phyloP scores from a whole-genome alignment of 495 filamentous ascomycete genomes.

The Penicillium longicatenatum region DNA sequence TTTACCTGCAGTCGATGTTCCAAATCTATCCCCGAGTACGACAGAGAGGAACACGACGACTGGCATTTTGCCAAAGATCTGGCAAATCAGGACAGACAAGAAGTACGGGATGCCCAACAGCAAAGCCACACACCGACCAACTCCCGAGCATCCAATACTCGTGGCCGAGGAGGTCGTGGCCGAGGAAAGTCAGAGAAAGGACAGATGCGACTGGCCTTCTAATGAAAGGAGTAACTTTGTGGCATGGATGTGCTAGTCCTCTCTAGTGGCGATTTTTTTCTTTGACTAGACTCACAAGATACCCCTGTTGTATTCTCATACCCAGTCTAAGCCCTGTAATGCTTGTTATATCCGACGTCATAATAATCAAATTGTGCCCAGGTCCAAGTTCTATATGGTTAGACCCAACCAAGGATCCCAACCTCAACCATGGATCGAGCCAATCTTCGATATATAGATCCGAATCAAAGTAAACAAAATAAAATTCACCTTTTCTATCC shows the following conservation, averaged over 20 bases:
- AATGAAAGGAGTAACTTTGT: slow-evolving; percentile 7
- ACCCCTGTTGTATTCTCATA: not conserved
- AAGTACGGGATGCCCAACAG: slow-evolving; percentile 28
- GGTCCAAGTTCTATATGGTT: not conserved
- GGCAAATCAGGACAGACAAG: slow-evolving; percentile 59
- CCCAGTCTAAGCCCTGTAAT: not conserved
- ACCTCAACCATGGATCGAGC: not conserved
- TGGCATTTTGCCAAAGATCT: slow-evolving; percentile 96
- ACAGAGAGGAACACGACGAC: slow-evolving; percentile 79
- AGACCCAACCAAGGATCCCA: not conserved
- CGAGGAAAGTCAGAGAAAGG: slow-evolving; percentile 68
- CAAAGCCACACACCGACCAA: slow-evolving; percentile 20
- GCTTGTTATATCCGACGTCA: not conserved
- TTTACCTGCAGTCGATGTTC: slow-evolving; percentile 67
- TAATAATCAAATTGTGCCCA: not conserved
- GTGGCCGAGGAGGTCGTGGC: slow-evolving; percentile 34
- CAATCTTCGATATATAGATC: not conserved
- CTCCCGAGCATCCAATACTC: slow-evolving; percentile 27
- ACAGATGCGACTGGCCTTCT: slow-evolving; percentile 71
- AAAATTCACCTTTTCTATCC: not conserved
- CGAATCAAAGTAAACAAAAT: not conserved
- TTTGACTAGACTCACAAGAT: not conserved
- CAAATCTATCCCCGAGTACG: slow-evolving; percentile 52
- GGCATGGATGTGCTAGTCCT: not conserved
- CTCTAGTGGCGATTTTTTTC: not conserved